Conservation (phyloP, 2,329 filamentous ascomycete species). For the Fusarium nygamai region DNA sequence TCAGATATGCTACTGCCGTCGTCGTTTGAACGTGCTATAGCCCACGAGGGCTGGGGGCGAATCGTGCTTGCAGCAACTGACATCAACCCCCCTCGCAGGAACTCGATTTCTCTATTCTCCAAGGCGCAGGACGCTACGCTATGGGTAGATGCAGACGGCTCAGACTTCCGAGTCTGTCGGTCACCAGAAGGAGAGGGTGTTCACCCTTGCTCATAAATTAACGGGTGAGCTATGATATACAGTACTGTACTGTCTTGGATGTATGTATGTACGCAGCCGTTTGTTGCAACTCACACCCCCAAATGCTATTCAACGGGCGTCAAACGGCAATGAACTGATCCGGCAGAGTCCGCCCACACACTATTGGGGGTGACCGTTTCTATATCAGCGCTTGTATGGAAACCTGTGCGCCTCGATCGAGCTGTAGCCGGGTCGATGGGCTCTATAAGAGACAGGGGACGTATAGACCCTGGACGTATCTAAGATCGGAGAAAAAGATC, state of each 20-base stretch:
- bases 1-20: background rate
- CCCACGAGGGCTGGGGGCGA: background rate
- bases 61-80: background rate
- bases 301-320: background rate
- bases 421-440: slow-evolving; percentile 1
- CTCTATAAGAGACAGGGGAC: background rate
- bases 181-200: background rate
- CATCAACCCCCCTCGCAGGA: background rate
- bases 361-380: background rate
- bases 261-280: background rate
- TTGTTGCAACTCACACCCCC: background rate
- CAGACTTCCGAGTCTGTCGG: background rate
- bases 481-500: slow-evolving; percentile 27
- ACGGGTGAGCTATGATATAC: background rate
- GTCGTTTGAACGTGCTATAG: background rate
- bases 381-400: background rate
- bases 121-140: slow-evolving; percentile 5
- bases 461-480: background rate
- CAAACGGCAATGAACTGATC: background rate
- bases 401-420: background rate
- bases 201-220: background rate
- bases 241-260: background rate
- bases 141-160: slow-evolving; percentile 17
- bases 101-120: background rate
- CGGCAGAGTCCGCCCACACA: background rate